Evolutionary conservation across 169 alveolate genomes (phyloP).

Genomic region (Plasmodium blacklocki): DNA sequence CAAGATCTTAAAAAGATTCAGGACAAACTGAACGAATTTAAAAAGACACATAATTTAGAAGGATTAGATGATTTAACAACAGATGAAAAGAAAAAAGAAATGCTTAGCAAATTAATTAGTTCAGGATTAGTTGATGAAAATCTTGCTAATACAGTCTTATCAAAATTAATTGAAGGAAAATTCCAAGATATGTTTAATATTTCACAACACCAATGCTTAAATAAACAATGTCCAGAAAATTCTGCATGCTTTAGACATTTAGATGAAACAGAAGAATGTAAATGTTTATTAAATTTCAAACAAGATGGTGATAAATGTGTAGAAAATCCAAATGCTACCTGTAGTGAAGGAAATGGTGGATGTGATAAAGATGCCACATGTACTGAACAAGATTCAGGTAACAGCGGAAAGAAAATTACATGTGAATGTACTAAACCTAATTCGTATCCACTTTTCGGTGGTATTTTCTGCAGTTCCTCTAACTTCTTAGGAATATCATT

Average conservation of each 20-base stretch:
- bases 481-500: slow-evolving; percentile 43
- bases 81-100: background rate
- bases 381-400: background rate
- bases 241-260: slow-evolving; percentile 48
- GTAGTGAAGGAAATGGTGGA: slow-evolving; percentile 55
- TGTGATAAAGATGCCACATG: slow-evolving; percentile 46
- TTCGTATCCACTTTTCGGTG: slow-evolving; percentile 16
- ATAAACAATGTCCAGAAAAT: slow-evolving; percentile 18
- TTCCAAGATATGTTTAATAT: background rate
- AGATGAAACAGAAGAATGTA: slow-evolving; percentile 51
- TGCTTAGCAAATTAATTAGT: background rate
- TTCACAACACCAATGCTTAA: slow-evolving; percentile 19
- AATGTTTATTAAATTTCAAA: slow-evolving; percentile 47
- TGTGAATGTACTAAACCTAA: slow-evolving; percentile 26
- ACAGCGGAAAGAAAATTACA: background rate
- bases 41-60: too few relatives aligned
- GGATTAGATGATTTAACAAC: too few relatives aligned
- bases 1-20: background rate
- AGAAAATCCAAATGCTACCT: slow-evolving; percentile 20
- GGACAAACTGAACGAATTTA: slow-evolving; percentile 1
- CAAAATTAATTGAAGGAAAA: slow-evolving; percentile 1
- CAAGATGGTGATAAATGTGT: slow-evolving; percentile 12
- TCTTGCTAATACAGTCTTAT: background rate
- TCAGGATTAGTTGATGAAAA: background rate
- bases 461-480: slow-evolving; percentile 71